phyloP scores from a whole-genome alignment of 2,329 filamentous ascomycete species.

The Xylaria sp. region DNA sequence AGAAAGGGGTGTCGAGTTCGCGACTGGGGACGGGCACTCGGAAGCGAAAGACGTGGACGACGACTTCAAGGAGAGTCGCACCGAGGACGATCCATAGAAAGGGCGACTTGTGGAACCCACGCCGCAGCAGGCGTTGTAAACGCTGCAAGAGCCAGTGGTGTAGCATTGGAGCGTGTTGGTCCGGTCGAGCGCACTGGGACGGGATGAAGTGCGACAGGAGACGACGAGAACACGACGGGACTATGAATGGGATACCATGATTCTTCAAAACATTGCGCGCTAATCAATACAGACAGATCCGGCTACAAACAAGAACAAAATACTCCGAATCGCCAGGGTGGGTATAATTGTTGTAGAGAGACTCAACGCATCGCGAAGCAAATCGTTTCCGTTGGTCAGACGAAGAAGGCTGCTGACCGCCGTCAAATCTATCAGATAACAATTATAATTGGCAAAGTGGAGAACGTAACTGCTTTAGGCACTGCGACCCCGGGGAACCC shows the following conservation, averaged over 20 bases:
- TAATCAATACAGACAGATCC: not conserved
- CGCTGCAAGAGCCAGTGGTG: slow-evolving; percentile 37
- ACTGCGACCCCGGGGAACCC: slow-evolving; percentile 19
- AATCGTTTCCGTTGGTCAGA: not conserved
- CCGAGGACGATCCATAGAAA: slow-evolving; percentile 44
- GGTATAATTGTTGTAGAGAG: not conserved
- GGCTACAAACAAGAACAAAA: not conserved
- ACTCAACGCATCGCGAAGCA: slow-evolving; percentile 13
- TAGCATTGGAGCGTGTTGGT: slow-evolving; percentile 36
- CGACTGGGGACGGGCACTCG: slow-evolving; percentile 44
- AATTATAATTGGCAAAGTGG: not conserved
- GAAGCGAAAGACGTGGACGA: slow-evolving; percentile 40
- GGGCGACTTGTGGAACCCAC: slow-evolving; percentile 45
- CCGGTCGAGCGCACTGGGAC: not conserved
- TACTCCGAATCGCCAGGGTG: not conserved
- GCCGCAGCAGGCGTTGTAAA: slow-evolving; percentile 43
- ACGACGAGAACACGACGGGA: not conserved
- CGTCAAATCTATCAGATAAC: slow-evolving; percentile 4
- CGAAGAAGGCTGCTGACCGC: slow-evolving; percentile 5
- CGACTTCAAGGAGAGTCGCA: slow-evolving; percentile 43
- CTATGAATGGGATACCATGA: slow-evolving; percentile 20
- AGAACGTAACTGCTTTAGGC: not conserved
- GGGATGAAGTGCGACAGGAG: slow-evolving; percentile 4
- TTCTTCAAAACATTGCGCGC: slow-evolving; percentile 15
- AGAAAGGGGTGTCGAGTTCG: slow-evolving; percentile 47